phyloP scores from a whole-genome alignment of 1,139 yeast species.

The Saccharomyces hybrid region DNA sequence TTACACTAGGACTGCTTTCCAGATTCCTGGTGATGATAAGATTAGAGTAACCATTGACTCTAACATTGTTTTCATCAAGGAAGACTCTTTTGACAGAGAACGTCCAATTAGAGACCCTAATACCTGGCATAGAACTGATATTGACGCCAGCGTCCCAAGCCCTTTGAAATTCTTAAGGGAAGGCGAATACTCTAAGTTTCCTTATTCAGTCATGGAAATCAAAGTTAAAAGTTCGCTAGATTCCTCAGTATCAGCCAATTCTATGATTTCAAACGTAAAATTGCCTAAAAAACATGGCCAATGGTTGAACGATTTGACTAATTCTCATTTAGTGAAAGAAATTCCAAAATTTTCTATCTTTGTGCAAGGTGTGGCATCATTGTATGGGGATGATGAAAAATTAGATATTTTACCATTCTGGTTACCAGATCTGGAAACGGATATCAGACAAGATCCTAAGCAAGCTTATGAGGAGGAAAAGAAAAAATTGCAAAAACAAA shows the following conservation, averaged over 20 bases:
- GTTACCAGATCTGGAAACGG: slow-evolving; percentile 85
- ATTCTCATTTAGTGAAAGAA: slow-evolving; percentile 78
- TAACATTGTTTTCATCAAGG: slow-evolving; percentile 79
- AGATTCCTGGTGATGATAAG: slow-evolving; percentile 94
- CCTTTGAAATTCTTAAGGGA: slow-evolving; percentile 70
- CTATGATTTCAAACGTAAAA: slow-evolving; percentile 25
- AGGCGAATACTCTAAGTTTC: slow-evolving; percentile 82
- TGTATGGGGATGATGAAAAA: slow-evolving; percentile 75
- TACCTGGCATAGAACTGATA: slow-evolving; percentile 87
- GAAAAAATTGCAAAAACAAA: slow-evolving; percentile 38
- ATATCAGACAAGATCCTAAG: slow-evolving; percentile 67
- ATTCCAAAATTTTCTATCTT: slow-evolving; percentile 87
- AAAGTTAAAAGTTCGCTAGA: slow-evolving; percentile 47
- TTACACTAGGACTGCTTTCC: slow-evolving; percentile 91
- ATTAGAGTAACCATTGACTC: slow-evolving; percentile 86
- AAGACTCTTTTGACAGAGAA: slow-evolving; percentile 75
- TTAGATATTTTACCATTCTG: slow-evolving; percentile 88
- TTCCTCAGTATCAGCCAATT: slow-evolving; percentile 20
- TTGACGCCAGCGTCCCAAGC: slow-evolving; percentile 66
- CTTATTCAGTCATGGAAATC: slow-evolving; percentile 87
- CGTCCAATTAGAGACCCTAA: slow-evolving; percentile 86
- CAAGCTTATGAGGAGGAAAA: slow-evolving; percentile 59
- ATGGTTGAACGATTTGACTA: slow-evolving; percentile 85
- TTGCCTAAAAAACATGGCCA: slow-evolving; percentile 44
- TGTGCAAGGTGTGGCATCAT: slow-evolving; percentile 81